These are phyloP conservation scores for Thelonectria blattea DNA, from an alignment of 2,329 filamentous ascomycete genomes.

Conservation along the genomic window DNA sequence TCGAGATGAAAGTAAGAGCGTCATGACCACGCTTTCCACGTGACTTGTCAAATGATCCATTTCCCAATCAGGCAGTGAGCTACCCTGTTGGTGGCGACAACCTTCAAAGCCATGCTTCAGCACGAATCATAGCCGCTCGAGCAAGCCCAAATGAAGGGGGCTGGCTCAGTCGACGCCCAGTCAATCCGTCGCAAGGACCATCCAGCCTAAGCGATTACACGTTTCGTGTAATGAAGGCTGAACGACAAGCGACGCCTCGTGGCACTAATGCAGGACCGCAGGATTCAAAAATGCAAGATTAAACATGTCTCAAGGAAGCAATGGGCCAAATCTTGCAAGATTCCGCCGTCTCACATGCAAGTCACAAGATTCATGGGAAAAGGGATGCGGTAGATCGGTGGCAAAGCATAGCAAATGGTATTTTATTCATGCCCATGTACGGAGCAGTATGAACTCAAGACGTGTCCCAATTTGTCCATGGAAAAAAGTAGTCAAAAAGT, in stretches of 20 bases:
- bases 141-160: not conserved
- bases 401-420: constrained; percentile 29
- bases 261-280: too few relatives aligned
- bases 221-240: too few relatives aligned
- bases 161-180: not conserved
- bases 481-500: constrained; percentile 25
- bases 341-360: not conserved
- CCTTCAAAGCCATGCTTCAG: not conserved
- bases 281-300: too few relatives aligned
- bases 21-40: too few relatives aligned
- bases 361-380: not conserved
- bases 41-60: not conserved
- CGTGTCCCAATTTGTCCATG: constrained; percentile 38
- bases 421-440: constrained; percentile 36
- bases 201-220: too few relatives aligned
- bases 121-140: not conserved
- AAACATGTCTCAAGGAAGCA: not conserved
- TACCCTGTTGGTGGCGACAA: not conserved
- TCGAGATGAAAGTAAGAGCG: too few relatives aligned
- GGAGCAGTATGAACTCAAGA: constrained; percentile 36
- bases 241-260: too few relatives aligned
- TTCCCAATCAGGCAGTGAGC: not conserved
- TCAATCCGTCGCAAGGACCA: not conserved
- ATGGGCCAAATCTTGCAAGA: not conserved
- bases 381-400: not conserved